A percentile compares a stretch with the other conserved stretches of the same genome.
Conservation (phyloP, 108 stramenopile genomes). For the Cyclostephanos tholiformis region DNA sequence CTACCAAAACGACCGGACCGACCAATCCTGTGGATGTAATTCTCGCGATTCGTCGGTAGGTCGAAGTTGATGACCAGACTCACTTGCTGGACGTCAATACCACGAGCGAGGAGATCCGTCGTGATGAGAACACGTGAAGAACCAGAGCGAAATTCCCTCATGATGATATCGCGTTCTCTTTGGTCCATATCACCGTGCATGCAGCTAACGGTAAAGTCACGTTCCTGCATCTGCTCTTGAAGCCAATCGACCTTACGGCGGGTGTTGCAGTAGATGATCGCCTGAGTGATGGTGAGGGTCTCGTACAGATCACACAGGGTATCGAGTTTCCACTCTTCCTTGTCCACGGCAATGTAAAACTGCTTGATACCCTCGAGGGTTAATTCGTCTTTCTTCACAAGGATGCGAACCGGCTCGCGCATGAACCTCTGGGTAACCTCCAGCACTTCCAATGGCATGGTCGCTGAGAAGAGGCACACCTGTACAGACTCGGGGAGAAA, state of each 20-base stretch:
- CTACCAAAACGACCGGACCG: slow-evolving; percentile 99
- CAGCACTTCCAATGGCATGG: slow-evolving; percentile 99
- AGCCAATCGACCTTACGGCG: slow-evolving; percentile 99
- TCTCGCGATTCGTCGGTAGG: slow-evolving; percentile 99
- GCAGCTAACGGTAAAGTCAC: slow-evolving; percentile 99
- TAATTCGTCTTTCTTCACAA: slow-evolving; percentile 99
- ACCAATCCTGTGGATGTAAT: slow-evolving; percentile 99
- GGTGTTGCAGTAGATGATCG: slow-evolving; percentile 99
- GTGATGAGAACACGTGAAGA: slow-evolving; percentile 99
- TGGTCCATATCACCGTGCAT: slow-evolving; percentile 99
- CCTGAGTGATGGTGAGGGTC: slow-evolving; percentile 99
- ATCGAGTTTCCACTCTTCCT: slow-evolving; percentile 99
- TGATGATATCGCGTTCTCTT: slow-evolving; percentile 98
- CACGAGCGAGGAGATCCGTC: slow-evolving; percentile 95
- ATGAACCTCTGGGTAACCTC: slow-evolving; percentile 99
- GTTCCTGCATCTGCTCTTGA: slow-evolving; percentile 94
- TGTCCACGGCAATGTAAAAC: slow-evolving; percentile 98
- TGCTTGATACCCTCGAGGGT: slow-evolving; percentile 99
- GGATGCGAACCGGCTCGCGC: slow-evolving; percentile 98
- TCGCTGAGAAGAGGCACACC: slow-evolving; percentile 98
- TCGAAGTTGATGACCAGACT: slow-evolving; percentile 99
- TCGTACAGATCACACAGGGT: slow-evolving; percentile 99
- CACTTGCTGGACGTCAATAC: slow-evolving; percentile 99
- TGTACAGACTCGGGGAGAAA: slow-evolving; percentile 99
- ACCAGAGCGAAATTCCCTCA: slow-evolving; percentile 99